Evolutionary conservation across 257 asterid species (phyloP).

Genomic region (Petunia secreta): DNA sequence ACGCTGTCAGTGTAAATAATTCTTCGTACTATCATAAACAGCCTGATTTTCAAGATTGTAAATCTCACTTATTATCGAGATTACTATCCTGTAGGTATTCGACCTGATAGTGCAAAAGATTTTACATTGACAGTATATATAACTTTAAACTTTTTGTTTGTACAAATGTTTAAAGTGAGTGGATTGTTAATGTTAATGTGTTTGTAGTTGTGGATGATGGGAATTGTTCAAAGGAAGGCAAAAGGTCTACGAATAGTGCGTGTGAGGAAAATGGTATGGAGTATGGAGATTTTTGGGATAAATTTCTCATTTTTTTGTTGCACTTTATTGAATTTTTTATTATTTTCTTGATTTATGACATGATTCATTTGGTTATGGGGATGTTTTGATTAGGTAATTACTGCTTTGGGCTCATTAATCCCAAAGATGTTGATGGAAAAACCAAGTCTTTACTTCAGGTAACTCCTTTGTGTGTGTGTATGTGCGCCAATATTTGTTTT

Average conservation of each 20-base stretch:
- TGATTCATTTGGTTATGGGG: slow-evolving; percentile 18
- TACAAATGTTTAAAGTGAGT: not conserved
- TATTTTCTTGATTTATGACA: slow-evolving; percentile 1
- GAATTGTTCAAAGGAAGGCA: slow-evolving; percentile 24
- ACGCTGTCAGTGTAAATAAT: not conserved
- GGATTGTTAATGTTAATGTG: slow-evolving; percentile 10
- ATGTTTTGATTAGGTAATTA: slow-evolving; percentile 46
- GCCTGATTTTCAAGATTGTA: no score
- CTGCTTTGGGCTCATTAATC: slow-evolving; percentile 71
- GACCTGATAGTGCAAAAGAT: no score
- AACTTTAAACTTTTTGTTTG: not conserved
- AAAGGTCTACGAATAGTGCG: slow-evolving; percentile 28
- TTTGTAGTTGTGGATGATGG: slow-evolving; percentile 52
- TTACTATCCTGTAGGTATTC: no score
- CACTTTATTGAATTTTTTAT: not conserved
- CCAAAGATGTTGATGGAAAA: slow-evolving; percentile 57
- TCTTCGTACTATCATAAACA: no score
- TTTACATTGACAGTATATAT: no score
- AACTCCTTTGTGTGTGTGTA: not conserved
- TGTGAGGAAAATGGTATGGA: slow-evolving; percentile 47
- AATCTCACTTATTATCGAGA: no score
- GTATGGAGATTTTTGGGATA: not conserved
- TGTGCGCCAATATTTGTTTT: not conserved
- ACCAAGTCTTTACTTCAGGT: slow-evolving; percentile 78
- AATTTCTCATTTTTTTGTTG: slow-evolving; percentile 1